These are phyloP conservation scores for Suillus bovinus DNA, from an alignment of 768 basidiomycete species.

Conservation along the genomic window DNA sequence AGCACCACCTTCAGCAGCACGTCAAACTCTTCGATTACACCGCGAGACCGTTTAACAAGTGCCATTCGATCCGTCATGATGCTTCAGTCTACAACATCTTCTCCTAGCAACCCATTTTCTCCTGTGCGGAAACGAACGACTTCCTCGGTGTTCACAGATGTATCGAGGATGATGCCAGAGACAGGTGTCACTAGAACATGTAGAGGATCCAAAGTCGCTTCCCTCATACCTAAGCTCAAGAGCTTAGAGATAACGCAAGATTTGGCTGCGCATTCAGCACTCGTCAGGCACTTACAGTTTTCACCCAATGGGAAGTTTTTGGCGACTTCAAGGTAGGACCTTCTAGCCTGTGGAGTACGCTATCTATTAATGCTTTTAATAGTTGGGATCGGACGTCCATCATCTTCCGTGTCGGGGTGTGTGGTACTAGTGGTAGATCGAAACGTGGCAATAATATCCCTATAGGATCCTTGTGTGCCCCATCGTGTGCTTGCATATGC, in stretches of 20 bases:
- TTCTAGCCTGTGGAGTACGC: background rate
- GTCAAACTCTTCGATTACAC: slow-evolving; percentile 3
- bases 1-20: background rate
- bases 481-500: slow-evolving; percentile 68
- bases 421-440: slow-evolving; percentile 18
- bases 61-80: slow-evolving; percentile 43
- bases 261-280: slow-evolving; percentile 61
- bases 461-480: slow-evolving; percentile 56
- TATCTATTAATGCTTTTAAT: background rate
- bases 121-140: slow-evolving; percentile 39
- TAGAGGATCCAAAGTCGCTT: slow-evolving; percentile 53
- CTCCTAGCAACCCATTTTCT: slow-evolving; percentile 8
- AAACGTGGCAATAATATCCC: background rate
- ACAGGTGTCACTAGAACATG: slow-evolving; percentile 29
- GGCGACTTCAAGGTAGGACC: slow-evolving; percentile 64
- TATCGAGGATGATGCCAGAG: background rate
- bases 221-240: slow-evolving; percentile 55
- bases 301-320: slow-evolving; percentile 74
- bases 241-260: slow-evolving; percentile 58
- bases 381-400: slow-evolving; percentile 75
- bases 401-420: slow-evolving; percentile 64
- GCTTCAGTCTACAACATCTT: slow-evolving; percentile 26
- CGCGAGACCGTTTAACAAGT: slow-evolving; percentile 30
- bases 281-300: slow-evolving; percentile 74
- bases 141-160: slow-evolving; percentile 27